Percentiles rank a stretch among this genome's conserved stretches.
phyloP scores from a whole-genome alignment of 306 rosid species.

The Trichosanthes cucumerina region DNA sequence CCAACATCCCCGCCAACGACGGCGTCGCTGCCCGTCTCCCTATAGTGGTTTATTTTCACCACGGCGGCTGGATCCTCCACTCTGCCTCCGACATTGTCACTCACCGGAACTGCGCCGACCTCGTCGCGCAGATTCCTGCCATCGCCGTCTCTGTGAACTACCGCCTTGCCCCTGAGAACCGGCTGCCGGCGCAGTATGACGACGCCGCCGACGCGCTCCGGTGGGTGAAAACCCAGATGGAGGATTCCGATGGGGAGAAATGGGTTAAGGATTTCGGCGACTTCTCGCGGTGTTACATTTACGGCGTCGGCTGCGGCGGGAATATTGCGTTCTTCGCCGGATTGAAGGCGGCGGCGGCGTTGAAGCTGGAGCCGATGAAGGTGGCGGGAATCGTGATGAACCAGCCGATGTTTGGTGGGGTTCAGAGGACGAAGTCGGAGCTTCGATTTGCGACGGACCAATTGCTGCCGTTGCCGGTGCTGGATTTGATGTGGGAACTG shows the following conservation, averaged over 20 bases:
- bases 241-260: slow-evolving; percentile 25
- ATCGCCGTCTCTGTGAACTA: background rate
- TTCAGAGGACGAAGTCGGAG: slow-evolving; percentile 42
- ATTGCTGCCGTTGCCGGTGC: slow-evolving; percentile 40
- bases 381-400: slow-evolving; percentile 48
- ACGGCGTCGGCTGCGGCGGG: slow-evolving; percentile 43
- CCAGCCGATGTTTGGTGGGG: slow-evolving; percentile 66
- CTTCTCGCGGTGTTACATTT: slow-evolving; percentile 42
- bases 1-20: slow-evolving; percentile 4
- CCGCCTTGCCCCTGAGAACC: slow-evolving; percentile 4
- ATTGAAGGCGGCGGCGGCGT: background rate
- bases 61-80: slow-evolving; percentile 8
- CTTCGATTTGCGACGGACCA: slow-evolving; percentile 41
- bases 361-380: slow-evolving; percentile 27
- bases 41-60: background rate
- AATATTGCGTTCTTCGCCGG: slow-evolving; percentile 40
- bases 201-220: background rate
- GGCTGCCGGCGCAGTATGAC: background rate
- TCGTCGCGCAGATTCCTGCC: background rate
- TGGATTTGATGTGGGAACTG: slow-evolving; percentile 54
- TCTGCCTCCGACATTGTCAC: background rate
- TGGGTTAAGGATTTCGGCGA: slow-evolving; percentile 64
- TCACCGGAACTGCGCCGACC: background rate
- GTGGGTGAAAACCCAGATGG: background rate
- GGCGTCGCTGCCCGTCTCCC: background rate